Evolutionary conservation across 768 basidiomycete species (phyloP).

Genomic region (Trametes maxima): DNA sequence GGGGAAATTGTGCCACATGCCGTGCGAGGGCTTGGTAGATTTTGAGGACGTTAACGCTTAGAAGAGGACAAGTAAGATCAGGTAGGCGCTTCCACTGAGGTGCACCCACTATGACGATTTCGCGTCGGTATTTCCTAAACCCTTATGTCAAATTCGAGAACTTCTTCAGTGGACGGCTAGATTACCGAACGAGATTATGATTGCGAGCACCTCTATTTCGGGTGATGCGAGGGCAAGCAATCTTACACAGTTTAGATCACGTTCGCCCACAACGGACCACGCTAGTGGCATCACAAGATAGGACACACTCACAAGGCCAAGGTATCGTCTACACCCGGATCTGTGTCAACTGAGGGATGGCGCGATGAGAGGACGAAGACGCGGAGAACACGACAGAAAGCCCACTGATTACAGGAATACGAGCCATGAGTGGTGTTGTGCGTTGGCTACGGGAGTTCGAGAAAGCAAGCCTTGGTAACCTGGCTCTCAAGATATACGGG

Average conservation of each 20-base stretch:
- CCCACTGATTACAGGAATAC: conserved; percentile 70
- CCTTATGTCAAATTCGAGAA: background rate
- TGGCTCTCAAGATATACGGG: background rate
- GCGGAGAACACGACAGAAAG: background rate
- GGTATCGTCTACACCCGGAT: conserved; percentile 84
- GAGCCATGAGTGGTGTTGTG: conserved; percentile 15
- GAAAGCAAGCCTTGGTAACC: too few relatives aligned
- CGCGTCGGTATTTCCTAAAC: conserved; percentile 70
- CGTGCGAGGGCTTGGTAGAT: conserved; percentile 66
- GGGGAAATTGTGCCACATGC: conserved; percentile 58
- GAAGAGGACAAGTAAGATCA: background rate
- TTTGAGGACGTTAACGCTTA: conserved; percentile 74
- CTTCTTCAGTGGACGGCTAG: background rate
- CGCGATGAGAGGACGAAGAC: background rate
- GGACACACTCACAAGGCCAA: conserved; percentile 63
- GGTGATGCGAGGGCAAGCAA: conserved; percentile 81
- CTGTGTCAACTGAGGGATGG: conserved; percentile 68
- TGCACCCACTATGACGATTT: conserved; percentile 59
- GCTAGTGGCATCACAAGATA: background rate
- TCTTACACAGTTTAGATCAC: conserved; percentile 38
- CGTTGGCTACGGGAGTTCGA: too few relatives aligned
- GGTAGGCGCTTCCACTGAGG: conserved; percentile 18
- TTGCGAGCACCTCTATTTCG: conserved; percentile 78
- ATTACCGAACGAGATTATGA: conserved; percentile 74
- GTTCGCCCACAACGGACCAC: too few relatives aligned